phyloP scores from a whole-genome alignment of 257 asterid species.

The Ilex aquifolium region DNA sequence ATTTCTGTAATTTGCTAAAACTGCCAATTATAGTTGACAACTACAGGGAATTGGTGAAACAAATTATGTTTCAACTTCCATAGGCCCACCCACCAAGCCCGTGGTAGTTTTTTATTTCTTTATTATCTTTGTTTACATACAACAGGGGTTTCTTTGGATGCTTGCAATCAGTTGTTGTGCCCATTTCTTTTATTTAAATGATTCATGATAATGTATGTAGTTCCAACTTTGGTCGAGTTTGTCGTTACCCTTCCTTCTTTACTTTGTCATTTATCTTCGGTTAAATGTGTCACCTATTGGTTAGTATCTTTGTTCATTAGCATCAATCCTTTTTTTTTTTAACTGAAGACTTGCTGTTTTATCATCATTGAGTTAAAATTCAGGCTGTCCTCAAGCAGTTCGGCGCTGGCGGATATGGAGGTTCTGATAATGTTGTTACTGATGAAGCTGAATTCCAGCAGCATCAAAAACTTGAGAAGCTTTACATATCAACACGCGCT shows the following conservation, averaged over 20 bases:
- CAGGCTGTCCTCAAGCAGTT: conserved; percentile 98
- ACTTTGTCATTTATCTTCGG: background rate
- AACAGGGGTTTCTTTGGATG: too few species aligned
- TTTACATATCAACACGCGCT: conserved; percentile 94
- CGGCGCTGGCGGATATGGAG: conserved; percentile 77
- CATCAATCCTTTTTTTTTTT: background rate
- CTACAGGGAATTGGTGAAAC: too few species aligned
- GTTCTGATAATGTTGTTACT: conserved; percentile 58
- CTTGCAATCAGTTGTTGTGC: too few species aligned
- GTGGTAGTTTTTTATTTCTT: too few species aligned
- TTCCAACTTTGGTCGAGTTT: too few species aligned
- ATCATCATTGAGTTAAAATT: conserved; percentile 9
- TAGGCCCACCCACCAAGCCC: too few species aligned
- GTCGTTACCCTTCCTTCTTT: background rate
- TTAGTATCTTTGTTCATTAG: background rate
- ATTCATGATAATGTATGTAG: too few species aligned
- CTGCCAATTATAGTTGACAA: too few species aligned
- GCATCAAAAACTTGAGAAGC: conserved; percentile 96
- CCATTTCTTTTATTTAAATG: too few species aligned
- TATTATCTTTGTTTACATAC: too few species aligned
- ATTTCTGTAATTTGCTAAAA: too few species aligned
- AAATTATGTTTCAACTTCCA: too few species aligned
- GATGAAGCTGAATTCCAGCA: conserved; percentile 86
- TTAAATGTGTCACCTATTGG: background rate
- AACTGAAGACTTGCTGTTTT: conserved; percentile 5